Conservation (phyloP, 2,329 filamentous ascomycete species). For the Aspergillus japonicus region DNA sequence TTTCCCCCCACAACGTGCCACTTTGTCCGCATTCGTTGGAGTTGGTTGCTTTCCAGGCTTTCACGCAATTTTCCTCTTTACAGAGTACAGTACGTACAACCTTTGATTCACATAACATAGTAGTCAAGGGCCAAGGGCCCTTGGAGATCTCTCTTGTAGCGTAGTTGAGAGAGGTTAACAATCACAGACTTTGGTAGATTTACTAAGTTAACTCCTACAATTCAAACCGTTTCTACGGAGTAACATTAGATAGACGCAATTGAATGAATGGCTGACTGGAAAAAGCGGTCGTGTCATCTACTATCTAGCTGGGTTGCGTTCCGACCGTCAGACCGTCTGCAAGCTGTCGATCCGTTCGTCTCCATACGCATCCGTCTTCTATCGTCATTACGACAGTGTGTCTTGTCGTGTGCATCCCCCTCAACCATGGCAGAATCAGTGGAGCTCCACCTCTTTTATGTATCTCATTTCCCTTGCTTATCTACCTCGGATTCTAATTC, state of each 20-base stretch:
- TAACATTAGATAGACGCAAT: not conserved
- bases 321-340: conserved; percentile 5
- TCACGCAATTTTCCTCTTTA: too few species aligned
- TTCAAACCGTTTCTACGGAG: not conserved
- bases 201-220: too few species aligned
- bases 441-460: conserved; percentile 24
- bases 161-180: too few species aligned
- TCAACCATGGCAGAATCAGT: conserved; percentile 16
- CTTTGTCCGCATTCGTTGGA: too few species aligned
- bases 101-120: too few species aligned
- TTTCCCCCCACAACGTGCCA: not conserved
- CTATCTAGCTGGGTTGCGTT: conserved; percentile 7
- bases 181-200: too few species aligned
- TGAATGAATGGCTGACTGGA: not conserved
- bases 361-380: conserved; percentile 29
- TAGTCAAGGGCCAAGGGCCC: too few species aligned
- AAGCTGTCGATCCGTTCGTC: conserved; percentile 16
- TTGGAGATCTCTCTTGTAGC: too few species aligned
- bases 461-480: conserved; percentile 23
- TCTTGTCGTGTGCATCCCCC: conserved; percentile 23
- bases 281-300: conserved; percentile 16
- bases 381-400: conserved; percentile 4
- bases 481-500: conserved; percentile 8
- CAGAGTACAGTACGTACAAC: too few species aligned
- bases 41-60: too few species aligned